Evolutionary conservation across 192 early-diverging fungal genomes (phyloP).

Genomic region (Linnemannia zychae): DNA sequence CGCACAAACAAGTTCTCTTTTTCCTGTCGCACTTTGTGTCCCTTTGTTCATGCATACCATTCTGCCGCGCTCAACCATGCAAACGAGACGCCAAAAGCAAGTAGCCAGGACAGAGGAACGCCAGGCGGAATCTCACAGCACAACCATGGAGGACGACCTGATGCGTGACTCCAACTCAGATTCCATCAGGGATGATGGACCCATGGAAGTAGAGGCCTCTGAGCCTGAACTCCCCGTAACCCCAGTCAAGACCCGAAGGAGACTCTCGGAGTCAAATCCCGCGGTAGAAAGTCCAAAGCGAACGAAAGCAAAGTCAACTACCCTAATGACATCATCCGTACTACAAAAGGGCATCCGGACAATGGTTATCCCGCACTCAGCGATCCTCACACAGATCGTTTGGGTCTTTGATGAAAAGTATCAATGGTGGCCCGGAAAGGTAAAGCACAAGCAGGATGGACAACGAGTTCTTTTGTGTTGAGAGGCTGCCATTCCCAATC

Average conservation of each 20-base stretch:
- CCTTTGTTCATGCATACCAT: background rate
- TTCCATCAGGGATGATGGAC: background rate
- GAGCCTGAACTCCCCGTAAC: background rate
- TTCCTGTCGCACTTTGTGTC: background rate
- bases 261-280: background rate
- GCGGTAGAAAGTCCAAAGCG: background rate
- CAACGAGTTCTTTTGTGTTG: background rate
- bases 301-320: background rate
- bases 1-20: background rate
- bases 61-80: background rate
- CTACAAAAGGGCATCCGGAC: background rate
- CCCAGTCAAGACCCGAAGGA: background rate
- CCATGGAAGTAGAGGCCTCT: background rate
- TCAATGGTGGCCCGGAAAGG: constrained; percentile 53
- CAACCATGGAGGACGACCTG: background rate
- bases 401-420: constrained; percentile 38
- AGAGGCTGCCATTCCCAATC: background rate
- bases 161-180: background rate
- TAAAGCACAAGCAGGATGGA: background rate
- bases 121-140: background rate
- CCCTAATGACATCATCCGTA: background rate
- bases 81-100: constrained; percentile 19
- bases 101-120: background rate
- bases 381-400: constrained; percentile 32
- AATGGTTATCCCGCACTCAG: constrained; percentile 24